phyloP scores from a whole-genome alignment of 495 filamentous ascomycete genomes.

The Penicillium soppii region DNA sequence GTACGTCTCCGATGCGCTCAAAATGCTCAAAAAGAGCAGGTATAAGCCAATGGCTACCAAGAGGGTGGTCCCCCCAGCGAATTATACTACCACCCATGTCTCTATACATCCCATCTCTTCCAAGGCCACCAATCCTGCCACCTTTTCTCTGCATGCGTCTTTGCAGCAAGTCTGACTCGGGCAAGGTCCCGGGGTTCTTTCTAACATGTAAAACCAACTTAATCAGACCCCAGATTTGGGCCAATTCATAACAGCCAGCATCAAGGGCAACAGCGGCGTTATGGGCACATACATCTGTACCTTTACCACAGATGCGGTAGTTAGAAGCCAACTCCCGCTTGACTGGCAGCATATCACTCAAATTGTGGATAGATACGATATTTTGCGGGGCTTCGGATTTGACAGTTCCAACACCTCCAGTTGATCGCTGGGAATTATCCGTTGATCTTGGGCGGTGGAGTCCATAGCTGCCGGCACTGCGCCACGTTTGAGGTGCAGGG shows the following conservation, averaged over 20 bases:
- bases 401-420: conserved; percentile 38
- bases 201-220: conserved; percentile 74
- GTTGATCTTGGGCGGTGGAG: conserved; percentile 48
- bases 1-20: conserved; percentile 74
- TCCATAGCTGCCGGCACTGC: conserved; percentile 44
- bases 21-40: conserved; percentile 67
- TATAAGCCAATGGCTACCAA: conserved; percentile 74
- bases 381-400: conserved; percentile 48
- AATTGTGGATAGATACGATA: conserved; percentile 67
- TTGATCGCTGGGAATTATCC: conserved; percentile 57
- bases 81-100: conserved; percentile 53
- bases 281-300: conserved; percentile 72
- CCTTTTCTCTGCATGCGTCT: conserved; percentile 26
- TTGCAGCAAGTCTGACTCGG: conserved; percentile 45
- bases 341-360: conserved; percentile 67
- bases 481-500: conserved; percentile 54
- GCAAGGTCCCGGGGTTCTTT: conserved; percentile 52
- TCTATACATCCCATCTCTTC: conserved; percentile 15
- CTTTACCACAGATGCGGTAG: conserved; percentile 83
- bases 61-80: conserved; percentile 82
- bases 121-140: conserved; percentile 12
- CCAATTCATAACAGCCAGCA: conserved; percentile 70
- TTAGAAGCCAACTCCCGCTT: conserved; percentile 71
- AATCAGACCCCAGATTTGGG: conserved; percentile 80
- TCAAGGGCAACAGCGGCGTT: conserved; percentile 77